Percentiles rank a stretch among this genome's conserved stretches.
These are phyloP conservation scores for Boletus huronensis DNA, from an alignment of 768 basidiomycete genomes.

Conservation along the genomic window DNA sequence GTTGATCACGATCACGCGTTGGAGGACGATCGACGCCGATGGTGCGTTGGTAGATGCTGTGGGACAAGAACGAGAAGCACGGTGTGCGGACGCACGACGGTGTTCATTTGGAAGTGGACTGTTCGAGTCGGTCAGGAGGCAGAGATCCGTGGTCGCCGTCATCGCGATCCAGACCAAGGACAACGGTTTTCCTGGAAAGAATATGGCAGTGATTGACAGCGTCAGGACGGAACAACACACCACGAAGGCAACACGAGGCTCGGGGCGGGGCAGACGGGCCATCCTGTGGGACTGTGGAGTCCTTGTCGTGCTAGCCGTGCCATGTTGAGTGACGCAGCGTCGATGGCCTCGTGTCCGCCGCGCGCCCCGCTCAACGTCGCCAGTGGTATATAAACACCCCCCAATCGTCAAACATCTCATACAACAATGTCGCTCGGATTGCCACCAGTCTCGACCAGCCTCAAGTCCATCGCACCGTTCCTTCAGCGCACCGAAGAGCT, in stretches of 20 bases:
- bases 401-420: not conserved
- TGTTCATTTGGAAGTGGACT: slow-evolving; percentile 25
- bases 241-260: not conserved
- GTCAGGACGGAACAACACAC: not conserved
- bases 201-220: too few species aligned
- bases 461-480: slow-evolving; percentile 72
- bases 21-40: slow-evolving; percentile 2
- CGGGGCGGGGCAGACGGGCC: not conserved
- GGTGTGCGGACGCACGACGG: not conserved
- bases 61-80: slow-evolving; percentile 7
- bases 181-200: slow-evolving; percentile 4
- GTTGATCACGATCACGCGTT: slow-evolving; percentile 9
- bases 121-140: slow-evolving; percentile 1
- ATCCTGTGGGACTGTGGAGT: slow-evolving; percentile 13
- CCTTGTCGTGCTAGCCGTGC: not conserved
- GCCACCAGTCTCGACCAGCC: slow-evolving; percentile 55
- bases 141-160: slow-evolving; percentile 1
- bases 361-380: not conserved
- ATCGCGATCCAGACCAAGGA: slow-evolving; percentile 17
- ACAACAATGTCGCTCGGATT: slow-evolving; percentile 44
- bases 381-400: slow-evolving; percentile 1
- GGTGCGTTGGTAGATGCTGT: slow-evolving; percentile 12
- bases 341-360: slow-evolving; percentile 10
- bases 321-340: too few species aligned
- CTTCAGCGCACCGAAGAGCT: slow-evolving; percentile 91